Percentiles rank a stretch among this genome's conserved stretches.
Evolutionary conservation across 1,139 yeast species (phyloP).

Genomic region (Magnusiomyces clavatus): DNA sequence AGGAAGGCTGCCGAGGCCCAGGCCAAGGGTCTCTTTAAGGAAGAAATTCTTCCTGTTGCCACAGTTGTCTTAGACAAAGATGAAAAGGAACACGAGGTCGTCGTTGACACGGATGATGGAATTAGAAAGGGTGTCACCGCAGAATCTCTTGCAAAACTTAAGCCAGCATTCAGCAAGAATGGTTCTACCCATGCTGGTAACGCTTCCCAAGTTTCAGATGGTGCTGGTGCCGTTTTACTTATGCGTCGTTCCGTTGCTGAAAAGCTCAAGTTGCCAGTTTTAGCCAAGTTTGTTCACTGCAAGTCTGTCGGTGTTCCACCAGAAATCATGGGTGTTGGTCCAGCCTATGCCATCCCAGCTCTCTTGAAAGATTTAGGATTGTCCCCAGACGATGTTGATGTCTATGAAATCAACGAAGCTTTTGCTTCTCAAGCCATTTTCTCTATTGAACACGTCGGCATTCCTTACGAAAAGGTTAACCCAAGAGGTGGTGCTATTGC

Average conservation of each 20-base stretch:
- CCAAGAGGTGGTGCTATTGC: slow-evolving; percentile 96
- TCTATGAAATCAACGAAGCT: slow-evolving; percentile 90
- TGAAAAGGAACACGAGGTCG: slow-evolving; percentile 36
- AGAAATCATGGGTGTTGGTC: slow-evolving; percentile 95
- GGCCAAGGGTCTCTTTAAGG: slow-evolving; percentile 62
- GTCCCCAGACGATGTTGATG: slow-evolving; percentile 54
- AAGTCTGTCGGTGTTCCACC: slow-evolving; percentile 89
- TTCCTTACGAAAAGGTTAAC: slow-evolving; percentile 69
- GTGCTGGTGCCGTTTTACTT: slow-evolving; percentile 84
- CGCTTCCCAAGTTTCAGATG: slow-evolving; percentile 92
- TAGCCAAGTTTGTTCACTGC: slow-evolving; percentile 73
- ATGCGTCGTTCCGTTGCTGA: slow-evolving; percentile 87
- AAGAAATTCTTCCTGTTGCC: slow-evolving; percentile 77
- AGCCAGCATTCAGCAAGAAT: slow-evolving; percentile 78
- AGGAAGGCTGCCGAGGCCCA: slow-evolving; percentile 73
- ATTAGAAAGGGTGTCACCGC: slow-evolving; percentile 85
- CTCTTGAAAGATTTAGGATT: slow-evolving; percentile 62
- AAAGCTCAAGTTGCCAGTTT: slow-evolving; percentile 53
- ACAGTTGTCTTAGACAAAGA: slow-evolving; percentile 32
- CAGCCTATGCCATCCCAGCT: slow-evolving; percentile 86
- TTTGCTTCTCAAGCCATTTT: slow-evolving; percentile 90
- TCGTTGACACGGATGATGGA: slow-evolving; percentile 78
- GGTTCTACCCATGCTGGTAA: slow-evolving; percentile 94
- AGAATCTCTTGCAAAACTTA: slow-evolving; percentile 60
- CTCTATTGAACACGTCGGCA: slow-evolving; percentile 57